Conservation (phyloP, 1,139 yeast genomes). For the Suhomyces terraborum region DNA sequence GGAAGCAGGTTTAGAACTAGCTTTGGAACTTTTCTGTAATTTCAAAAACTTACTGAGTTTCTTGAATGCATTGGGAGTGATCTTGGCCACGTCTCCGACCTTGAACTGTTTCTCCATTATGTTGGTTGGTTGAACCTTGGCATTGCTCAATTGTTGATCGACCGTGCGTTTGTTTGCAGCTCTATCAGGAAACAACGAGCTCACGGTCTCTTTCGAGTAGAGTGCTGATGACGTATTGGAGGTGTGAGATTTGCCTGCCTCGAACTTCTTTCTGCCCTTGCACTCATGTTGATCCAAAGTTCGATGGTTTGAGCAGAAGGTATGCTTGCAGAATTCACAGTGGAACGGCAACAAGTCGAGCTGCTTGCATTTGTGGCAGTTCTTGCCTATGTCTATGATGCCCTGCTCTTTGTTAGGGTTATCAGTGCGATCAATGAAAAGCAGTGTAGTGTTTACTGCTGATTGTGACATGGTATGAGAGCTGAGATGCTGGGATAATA, state of each 20-base stretch:
- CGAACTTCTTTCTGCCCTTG: conserved; percentile 21
- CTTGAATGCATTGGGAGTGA: conserved; percentile 39
- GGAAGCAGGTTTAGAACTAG: not conserved
- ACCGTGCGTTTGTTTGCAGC: conserved; percentile 40
- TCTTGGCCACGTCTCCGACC: conserved; percentile 33
- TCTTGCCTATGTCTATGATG: conserved; percentile 68
- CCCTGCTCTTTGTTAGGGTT: conserved; percentile 34
- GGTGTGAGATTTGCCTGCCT: conserved; percentile 7
- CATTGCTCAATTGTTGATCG: conserved; percentile 36
- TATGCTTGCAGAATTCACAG: conserved; percentile 57
- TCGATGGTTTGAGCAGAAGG: conserved; percentile 63
- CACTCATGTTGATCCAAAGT: conserved; percentile 51
- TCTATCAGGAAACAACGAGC: conserved; percentile 60
- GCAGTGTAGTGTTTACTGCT: conserved; percentile 13
- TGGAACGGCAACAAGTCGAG: conserved; percentile 70
- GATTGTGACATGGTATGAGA: conserved; percentile 13
- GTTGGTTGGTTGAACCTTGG: conserved; percentile 29
- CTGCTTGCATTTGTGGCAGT: conserved; percentile 63
- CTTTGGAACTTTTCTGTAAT: conserved; percentile 26
- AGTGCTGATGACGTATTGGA: not conserved
- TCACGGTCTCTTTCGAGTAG: conserved; percentile 38
- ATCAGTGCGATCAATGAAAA: conserved; percentile 16
- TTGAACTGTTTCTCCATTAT: conserved; percentile 29
- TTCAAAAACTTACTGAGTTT: conserved; percentile 50
- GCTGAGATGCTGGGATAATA: not conserved